Percentiles rank a stretch among this genome's conserved stretches.
Evolutionary conservation across 805 yeast species (phyloP).

Genomic region (Metschnikowia rubicola): DNA sequence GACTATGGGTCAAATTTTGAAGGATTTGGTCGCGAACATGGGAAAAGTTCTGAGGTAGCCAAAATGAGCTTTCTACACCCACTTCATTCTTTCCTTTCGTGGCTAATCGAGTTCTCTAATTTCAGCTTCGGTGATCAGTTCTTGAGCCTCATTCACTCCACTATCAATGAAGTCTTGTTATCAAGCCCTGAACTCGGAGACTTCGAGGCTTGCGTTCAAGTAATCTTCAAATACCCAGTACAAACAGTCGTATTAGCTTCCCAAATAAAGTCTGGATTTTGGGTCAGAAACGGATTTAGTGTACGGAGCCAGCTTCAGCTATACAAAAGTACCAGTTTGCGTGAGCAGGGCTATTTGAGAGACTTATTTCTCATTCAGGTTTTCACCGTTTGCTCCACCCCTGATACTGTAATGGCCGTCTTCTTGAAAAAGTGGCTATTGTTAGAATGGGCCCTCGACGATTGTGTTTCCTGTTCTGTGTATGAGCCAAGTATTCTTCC

Average conservation of each 20-base stretch:
- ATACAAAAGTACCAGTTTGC: conserved; percentile 70
- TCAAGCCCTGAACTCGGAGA: neutral
- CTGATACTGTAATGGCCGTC: conserved; percentile 54
- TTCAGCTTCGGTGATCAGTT: conserved; percentile 25
- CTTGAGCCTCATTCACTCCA: conserved; percentile 17
- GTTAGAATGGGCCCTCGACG: conserved; percentile 28
- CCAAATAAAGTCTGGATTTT: conserved; percentile 82
- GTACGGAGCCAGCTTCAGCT: conserved; percentile 75
- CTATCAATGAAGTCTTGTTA: conserved; percentile 4
- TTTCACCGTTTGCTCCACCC: conserved; percentile 46
- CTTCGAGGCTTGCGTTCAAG: conserved; percentile 1
- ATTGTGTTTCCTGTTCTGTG: neutral
- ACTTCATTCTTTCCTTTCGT: conserved; percentile 66
- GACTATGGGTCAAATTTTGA: conserved; percentile 19
- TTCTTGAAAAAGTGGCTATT: conserved; percentile 71
- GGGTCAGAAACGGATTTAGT: conserved; percentile 93
- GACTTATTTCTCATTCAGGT: conserved; percentile 76
- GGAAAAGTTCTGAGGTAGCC: conserved; percentile 25
- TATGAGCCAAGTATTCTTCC: conserved; percentile 50
- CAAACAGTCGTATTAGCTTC: conserved; percentile 73
- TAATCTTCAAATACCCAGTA: conserved; percentile 68
- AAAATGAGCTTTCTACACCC: conserved; percentile 77
- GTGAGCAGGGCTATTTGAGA: conserved; percentile 79
- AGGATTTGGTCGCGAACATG: neutral
- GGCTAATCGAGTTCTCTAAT: conserved; percentile 58